Conservation (phyloP, 2,329 filamentous ascomycete genomes). For the Diaporthe ilicicola region DNA sequence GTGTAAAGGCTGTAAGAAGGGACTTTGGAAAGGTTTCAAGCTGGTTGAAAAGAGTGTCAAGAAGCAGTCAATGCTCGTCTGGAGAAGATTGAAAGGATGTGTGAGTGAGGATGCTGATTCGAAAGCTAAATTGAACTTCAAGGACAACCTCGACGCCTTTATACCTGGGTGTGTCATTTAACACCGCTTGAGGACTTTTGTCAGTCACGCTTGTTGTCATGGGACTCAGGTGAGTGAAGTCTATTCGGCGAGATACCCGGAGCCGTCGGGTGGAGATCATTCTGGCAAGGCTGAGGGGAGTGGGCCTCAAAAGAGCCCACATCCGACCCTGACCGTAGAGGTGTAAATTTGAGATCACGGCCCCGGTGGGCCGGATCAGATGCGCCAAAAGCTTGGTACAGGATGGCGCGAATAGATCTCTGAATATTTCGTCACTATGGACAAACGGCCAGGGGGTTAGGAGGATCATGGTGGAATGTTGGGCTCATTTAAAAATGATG, state of each 20-base stretch:
- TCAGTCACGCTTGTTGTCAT: not conserved
- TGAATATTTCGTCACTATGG: not conserved
- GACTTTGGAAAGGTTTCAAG: not conserved
- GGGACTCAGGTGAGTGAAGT: conserved; percentile 11
- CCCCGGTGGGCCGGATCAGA: not conserved
- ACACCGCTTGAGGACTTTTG: not conserved
- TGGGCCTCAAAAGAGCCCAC: not conserved
- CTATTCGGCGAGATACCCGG: conserved; percentile 8
- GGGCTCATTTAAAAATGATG: conserved; percentile 17
- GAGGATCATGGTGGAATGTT: not conserved
- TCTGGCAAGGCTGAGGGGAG: conserved; percentile 16
- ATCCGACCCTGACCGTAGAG: conserved; percentile 3
- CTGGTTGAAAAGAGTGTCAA: not conserved
- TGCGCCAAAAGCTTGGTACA: conserved; percentile 2
- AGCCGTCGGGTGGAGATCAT: conserved; percentile 3
- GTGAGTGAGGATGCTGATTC: not conserved
- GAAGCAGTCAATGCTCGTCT: conserved; percentile 4
- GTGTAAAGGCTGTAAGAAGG: not conserved
- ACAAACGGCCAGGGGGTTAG: not conserved
- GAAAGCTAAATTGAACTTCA: not conserved
- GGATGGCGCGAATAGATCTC: not conserved
- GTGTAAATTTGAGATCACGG: not conserved
- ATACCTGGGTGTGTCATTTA: not conserved
- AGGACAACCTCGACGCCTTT: not conserved
- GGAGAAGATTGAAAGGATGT: not conserved